Conservation (phyloP, 164 flowering plant species). For the Magnolia kwangsiensis region DNA sequence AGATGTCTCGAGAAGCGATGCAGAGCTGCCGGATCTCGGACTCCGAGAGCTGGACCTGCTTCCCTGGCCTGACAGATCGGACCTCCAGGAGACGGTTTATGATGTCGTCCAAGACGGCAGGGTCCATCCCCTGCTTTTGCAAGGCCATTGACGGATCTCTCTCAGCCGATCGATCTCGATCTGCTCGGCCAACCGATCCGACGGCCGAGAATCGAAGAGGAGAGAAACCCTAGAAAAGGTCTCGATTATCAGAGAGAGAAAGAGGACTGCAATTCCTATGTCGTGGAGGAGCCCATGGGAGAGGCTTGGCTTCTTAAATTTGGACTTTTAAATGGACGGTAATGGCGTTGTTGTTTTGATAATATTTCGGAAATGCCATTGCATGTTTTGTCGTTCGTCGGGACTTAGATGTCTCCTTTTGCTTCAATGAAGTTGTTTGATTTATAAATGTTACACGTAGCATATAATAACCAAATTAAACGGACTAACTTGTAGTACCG, state of each 20-base stretch:
- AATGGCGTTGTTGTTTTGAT: no score
- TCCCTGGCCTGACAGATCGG: slow-evolving; percentile 38
- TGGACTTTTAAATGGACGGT: neutral
- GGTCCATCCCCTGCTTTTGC: slow-evolving; percentile 40
- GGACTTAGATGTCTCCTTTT: no score
- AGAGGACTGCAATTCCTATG: slow-evolving; percentile 25
- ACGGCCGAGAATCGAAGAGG: neutral
- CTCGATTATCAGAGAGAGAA: no score
- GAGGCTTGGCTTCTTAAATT: neutral
- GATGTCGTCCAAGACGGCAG: slow-evolving; percentile 43
- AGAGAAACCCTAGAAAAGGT: neutral
- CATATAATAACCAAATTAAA: no score
- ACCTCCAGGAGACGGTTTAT: slow-evolving; percentile 45
- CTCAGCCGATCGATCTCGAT: neutral
- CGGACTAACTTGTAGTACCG: no score
- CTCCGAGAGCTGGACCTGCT: slow-evolving; percentile 53
- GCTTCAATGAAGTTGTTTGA: no score
- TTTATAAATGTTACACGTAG: no score
- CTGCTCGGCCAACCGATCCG: slow-evolving; percentile 2
- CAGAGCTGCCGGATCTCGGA: slow-evolving; percentile 50
- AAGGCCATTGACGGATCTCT: slow-evolving; percentile 20
- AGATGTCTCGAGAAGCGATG: slow-evolving; percentile 33
- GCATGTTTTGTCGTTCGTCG: neutral
- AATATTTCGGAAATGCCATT: neutral
- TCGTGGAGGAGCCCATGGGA: slow-evolving; percentile 23